phyloP scores from a whole-genome alignment of 2,329 filamentous ascomycete species.

The Aspergillus aculeatus region DNA sequence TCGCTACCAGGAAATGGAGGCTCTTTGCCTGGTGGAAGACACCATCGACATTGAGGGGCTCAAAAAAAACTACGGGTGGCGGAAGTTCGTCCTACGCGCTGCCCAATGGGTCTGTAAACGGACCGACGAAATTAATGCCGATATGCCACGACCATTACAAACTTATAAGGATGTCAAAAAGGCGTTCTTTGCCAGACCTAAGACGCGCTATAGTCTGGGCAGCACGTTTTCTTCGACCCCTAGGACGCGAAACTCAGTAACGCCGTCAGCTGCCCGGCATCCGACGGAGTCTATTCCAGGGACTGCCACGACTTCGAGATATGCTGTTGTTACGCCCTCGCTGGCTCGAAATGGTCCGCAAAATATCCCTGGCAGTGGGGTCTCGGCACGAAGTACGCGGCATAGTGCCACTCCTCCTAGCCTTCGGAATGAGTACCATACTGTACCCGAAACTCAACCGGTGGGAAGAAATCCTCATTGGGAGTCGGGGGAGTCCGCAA shows the following conservation, averaged over 20 bases:
- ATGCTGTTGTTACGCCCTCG: background rate
- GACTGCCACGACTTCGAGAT: background rate
- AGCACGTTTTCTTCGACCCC: slow-evolving; percentile 15
- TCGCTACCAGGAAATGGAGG: slow-evolving; percentile 41
- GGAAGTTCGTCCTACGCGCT: slow-evolving; percentile 45
- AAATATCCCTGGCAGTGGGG: background rate
- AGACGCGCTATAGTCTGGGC: slow-evolving; percentile 19
- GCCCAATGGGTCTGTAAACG: slow-evolving; percentile 50
- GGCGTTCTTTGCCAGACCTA: slow-evolving; percentile 23
- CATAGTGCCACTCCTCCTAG: background rate
- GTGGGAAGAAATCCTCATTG: background rate
- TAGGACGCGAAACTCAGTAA: background rate
- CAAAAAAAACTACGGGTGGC: slow-evolving; percentile 51
- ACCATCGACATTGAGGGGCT: slow-evolving; percentile 46
- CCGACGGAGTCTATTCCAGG: background rate
- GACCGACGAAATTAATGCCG: slow-evolving; percentile 45
- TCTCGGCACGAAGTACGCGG: background rate
- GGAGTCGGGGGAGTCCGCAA: background rate
- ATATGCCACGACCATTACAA: slow-evolving; percentile 41
- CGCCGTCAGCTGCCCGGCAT: background rate
- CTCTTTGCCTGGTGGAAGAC: slow-evolving; percentile 32
- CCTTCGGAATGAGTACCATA: background rate
- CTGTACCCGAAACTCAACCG: background rate
- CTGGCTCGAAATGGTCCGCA: background rate
- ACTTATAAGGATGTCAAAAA: slow-evolving; percentile 37